These are phyloP conservation scores for Hygrophorus pudorinus DNA, from an alignment of 768 basidiomycete genomes.

Conservation along the genomic window DNA sequence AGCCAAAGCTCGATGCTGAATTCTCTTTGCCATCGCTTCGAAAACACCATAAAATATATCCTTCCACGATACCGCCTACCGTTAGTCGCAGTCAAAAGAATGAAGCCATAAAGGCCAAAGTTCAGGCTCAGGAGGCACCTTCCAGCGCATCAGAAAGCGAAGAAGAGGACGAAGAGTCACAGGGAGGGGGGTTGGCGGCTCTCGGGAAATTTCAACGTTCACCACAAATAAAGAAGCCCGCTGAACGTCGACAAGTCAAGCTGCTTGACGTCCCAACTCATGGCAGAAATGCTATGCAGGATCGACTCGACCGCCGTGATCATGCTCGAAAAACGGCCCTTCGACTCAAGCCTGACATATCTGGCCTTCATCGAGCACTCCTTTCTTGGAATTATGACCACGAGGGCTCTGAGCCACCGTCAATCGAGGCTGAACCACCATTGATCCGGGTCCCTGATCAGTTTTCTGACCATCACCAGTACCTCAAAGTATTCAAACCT, in stretches of 20 bases:
- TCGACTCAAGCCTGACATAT: slow-evolving; percentile 77
- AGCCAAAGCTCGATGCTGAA: slow-evolving; percentile 25
- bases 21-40: slow-evolving; percentile 33
- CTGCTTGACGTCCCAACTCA: slow-evolving; percentile 43
- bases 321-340: slow-evolving; percentile 51
- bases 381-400: slow-evolving; percentile 85
- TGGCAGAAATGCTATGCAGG: slow-evolving; percentile 32
- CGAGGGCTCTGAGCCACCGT: slow-evolving; percentile 51
- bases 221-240: slow-evolving; percentile 46
- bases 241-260: slow-evolving; percentile 55
- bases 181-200: slow-evolving; percentile 34
- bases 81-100: slow-evolving; percentile 17
- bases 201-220: slow-evolving; percentile 53
- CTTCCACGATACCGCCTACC: slow-evolving; percentile 10
- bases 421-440: slow-evolving; percentile 21
- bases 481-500: slow-evolving; percentile 71
- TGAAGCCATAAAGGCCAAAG: slow-evolving; percentile 17
- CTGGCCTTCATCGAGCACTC: slow-evolving; percentile 63
- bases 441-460: slow-evolving; percentile 45
- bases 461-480: slow-evolving; percentile 59
- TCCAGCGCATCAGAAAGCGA: slow-evolving; percentile 40
- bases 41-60: slow-evolving; percentile 15
- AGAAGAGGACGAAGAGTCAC: slow-evolving; percentile 35
- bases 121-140: slow-evolving; percentile 24
- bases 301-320: slow-evolving; percentile 45